These are phyloP conservation scores for Choiromyces venosus DNA, from an alignment of 495 filamentous ascomycete species.

Conservation along the genomic window DNA sequence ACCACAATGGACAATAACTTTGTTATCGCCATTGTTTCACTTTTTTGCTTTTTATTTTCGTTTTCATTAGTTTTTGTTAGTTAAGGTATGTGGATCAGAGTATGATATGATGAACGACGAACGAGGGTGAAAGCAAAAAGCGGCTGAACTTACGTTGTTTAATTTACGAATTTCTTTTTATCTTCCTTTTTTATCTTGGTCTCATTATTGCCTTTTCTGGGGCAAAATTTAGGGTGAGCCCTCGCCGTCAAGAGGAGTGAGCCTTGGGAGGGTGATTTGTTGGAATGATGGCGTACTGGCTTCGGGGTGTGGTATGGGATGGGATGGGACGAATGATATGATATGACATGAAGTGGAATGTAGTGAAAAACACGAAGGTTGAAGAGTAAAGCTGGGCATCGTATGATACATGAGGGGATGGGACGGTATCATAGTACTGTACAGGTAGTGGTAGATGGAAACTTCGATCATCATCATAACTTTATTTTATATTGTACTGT, in stretches of 20 bases:
- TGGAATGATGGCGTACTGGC: not conserved
- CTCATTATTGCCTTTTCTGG: not conserved
- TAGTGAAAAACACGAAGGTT: not conserved
- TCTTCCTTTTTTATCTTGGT: not conserved
- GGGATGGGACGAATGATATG: not conserved
- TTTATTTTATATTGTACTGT: too few species aligned
- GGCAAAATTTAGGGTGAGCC: not conserved
- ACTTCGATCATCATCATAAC: too few species aligned
- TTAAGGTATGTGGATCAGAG: conserved; percentile 10
- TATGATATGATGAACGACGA: too few species aligned
- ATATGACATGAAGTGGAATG: not conserved
- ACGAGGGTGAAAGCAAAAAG: not conserved
- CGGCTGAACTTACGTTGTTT: not conserved
- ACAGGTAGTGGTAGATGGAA: not conserved
- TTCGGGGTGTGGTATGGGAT: too few species aligned
- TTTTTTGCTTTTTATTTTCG: conserved; percentile 17
- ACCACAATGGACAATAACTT: not conserved
- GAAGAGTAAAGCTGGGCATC: not conserved
- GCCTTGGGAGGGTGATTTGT: not conserved
- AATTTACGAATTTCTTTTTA: not conserved
- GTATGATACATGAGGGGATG: not conserved
- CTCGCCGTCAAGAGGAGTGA: not conserved
- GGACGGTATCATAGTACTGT: too few species aligned
- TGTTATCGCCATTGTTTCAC: not conserved
- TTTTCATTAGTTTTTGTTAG: not conserved